Evolutionary conservation across 306 rosid species (phyloP).

Genomic region (apple (Malus domestica)): ASM211411v1 NC_041803.1:48911001-48911500

Average conservation of each 20-base stretch:
- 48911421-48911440: background rate
- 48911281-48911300: slow-evolving; percentile 74
- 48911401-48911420: no score
- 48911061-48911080: background rate
- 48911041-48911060: no score
- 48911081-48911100: background rate
- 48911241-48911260: slow-evolving; percentile 61
- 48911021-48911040: no score
- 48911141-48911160: background rate
- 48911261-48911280: slow-evolving; percentile 79
- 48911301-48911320: slow-evolving; percentile 24
- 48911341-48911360: background rate
- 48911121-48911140: background rate
- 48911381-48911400: background rate
- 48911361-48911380: background rate
- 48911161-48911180: background rate
- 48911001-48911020: no score
- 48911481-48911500: slow-evolving; percentile 28
- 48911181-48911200: background rate
- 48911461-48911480: background rate
- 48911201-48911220: slow-evolving; percentile 60
- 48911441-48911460: background rate
- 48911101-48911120: background rate
- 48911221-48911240: slow-evolving; percentile 73
- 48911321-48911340: background rate